Evolutionary conservation across 179 eudicot genomes (phyloP), one percentile per base, ranked within the genome.

Genomic region (Pouteria campechiana): DNA sequence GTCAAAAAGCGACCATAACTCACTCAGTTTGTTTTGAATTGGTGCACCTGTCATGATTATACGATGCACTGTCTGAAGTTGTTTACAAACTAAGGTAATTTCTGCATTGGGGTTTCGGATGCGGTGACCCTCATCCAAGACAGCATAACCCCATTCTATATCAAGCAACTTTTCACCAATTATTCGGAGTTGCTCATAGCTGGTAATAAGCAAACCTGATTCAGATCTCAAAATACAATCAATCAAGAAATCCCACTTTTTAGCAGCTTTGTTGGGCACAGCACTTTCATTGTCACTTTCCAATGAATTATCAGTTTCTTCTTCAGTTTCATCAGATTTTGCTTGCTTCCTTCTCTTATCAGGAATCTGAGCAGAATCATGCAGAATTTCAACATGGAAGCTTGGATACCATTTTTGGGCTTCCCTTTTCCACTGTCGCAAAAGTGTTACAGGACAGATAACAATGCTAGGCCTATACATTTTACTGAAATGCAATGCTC

Each of bases 51-150:
- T 86, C 96, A 90, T 90, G 39, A 90, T 90, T 54, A 90, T 69
- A 46, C 98, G 98, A 60, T 90, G 98, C 67, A 90, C 74, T 13
- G 98, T 90, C 66, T 82, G 96, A 33, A 90, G 68, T 65, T 90
- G 98, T 53, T 90, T 90, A 74, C 98, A 90, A 40, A 82, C 88
- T 44, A 90, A 70, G 54, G 98, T 90, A 37, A 90, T 58, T 60
- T 90, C 98, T 7, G 98, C 96, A 71, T 90, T 90, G 33, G 98
- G 98, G 57, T 90, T 90, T 36, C 98, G 84, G 43, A 90, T 87
- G 44, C 96, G 86, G 39, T 90, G 98, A 17, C 98, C 98, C 66
- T 90, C 96, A 64, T 90, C 98, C 28, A 90, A 67, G 19, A 90
- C 88, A 14, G 96, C 96, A 67, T 90, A 90, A 60, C 98, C 98